Percentiles rank a stretch among this genome's conserved stretches.
These are phyloP conservation scores for Smallanthus sonchifolius DNA, from an alignment of 129 eudicot genomes.

Conservation along the genomic window DNA sequence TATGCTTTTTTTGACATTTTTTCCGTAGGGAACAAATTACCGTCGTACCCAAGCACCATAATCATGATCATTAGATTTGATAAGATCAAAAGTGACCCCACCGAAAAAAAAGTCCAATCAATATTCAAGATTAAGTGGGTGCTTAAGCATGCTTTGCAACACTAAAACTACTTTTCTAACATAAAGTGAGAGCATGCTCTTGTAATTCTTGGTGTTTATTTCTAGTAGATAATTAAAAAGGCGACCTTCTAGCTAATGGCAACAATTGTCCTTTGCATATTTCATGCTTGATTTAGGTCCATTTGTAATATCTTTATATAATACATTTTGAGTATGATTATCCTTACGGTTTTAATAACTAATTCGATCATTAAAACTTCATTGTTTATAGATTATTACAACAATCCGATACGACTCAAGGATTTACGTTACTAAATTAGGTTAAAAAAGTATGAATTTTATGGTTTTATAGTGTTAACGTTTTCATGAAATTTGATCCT, in stretches of 20 bases:
- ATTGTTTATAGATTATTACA: too few species aligned
- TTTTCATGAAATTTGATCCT: background rate
- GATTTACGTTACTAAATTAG: too few species aligned
- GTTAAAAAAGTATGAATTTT: too few species aligned
- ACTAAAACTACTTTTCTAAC: slow-evolving; percentile 17
- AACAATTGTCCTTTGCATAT: background rate
- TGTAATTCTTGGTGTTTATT: slow-evolving; percentile 13
- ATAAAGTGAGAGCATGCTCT: slow-evolving; percentile 28
- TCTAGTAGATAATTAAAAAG: background rate
- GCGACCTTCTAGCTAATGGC: background rate
- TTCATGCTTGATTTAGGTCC: background rate
- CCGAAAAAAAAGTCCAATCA: slow-evolving; percentile 2
- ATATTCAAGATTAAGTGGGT: slow-evolving; percentile 23
- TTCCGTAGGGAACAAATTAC: slow-evolving; percentile 2
- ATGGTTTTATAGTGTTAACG: background rate
- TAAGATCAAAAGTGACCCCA: slow-evolving; percentile 32
- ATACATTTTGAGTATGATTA: too few species aligned
- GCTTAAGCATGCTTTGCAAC: slow-evolving; percentile 33
- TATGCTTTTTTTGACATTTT: slow-evolving; percentile 8
- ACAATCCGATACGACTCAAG: too few species aligned
- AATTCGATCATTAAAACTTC: too few species aligned
- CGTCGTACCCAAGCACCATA: slow-evolving; percentile 17
- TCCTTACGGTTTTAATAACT: too few species aligned
- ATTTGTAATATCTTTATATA: too few species aligned
- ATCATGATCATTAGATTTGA: slow-evolving; percentile 23